phyloP scores from a whole-genome alignment of 208 protist species.

The Trichomonas vaginalis region DNA sequence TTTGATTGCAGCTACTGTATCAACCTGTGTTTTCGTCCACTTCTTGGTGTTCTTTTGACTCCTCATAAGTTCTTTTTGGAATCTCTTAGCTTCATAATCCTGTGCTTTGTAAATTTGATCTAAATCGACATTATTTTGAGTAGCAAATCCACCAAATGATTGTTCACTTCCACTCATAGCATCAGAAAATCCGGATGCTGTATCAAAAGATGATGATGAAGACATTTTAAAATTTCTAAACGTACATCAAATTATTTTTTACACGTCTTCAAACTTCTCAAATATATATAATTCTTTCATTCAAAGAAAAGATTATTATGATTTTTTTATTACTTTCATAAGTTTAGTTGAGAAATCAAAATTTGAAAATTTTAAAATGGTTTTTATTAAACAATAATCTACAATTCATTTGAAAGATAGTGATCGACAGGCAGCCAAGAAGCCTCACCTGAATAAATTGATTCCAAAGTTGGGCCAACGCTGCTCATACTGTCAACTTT shows the following conservation, averaged over 20 bases:
- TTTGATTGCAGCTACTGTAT: not conserved
- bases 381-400: not conserved
- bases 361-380: no score
- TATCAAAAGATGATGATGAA: not conserved
- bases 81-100: not conserved
- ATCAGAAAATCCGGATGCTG: not conserved
- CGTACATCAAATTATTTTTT: no score
- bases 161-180: not conserved
- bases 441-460: not conserved
- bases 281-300: no score
- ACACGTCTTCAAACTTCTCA: no score
- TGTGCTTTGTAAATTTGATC: not conserved
- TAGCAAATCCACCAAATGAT: not conserved
- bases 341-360: no score
- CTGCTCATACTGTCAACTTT: not conserved
- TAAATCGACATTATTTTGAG: not conserved
- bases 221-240: not conserved
- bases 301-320: no score
- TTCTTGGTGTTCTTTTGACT: not conserved
- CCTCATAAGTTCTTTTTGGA: not conserved
- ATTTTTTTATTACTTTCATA: no score
- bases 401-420: not conserved
- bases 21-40: conserved; percentile 2
- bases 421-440: not conserved
- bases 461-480: not conserved